These are phyloP conservation scores for Gigaspora rosea DNA, from an alignment of 192 early-diverging fungal species.

Conservation along the genomic window DNA sequence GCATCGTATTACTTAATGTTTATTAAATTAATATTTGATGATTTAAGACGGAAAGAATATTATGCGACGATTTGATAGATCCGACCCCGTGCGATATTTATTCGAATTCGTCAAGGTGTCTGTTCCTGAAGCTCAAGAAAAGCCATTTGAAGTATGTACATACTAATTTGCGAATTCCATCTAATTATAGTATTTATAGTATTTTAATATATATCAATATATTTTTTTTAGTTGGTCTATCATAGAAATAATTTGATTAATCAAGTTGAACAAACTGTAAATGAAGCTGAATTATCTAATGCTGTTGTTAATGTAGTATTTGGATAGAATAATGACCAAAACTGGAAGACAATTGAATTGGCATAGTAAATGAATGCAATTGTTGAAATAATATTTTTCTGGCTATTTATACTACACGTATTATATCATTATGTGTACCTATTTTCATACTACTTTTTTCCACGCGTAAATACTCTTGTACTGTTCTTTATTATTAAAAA, in stretches of 20 bases:
- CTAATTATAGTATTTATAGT: not conserved
- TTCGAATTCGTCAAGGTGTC: constrained; percentile 85
- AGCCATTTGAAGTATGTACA: constrained; percentile 71
- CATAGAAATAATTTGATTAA: constrained; percentile 15
- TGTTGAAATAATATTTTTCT: too few species aligned
- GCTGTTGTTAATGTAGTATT: constrained; percentile 14
- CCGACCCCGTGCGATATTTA: constrained; percentile 69
- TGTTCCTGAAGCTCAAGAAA: constrained; percentile 59
- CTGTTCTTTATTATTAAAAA: too few species aligned
- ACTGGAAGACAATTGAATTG: too few species aligned
- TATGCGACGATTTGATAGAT: constrained; percentile 75
- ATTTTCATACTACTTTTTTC: too few species aligned
- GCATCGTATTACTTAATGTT: not conserved
- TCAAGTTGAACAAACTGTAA: not conserved
- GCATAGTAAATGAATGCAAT: too few species aligned
- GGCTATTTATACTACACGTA: too few species aligned
- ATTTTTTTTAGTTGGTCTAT: not conserved
- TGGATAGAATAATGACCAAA: not conserved
- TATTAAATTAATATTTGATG: constrained; percentile 37
- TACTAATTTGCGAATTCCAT: too few species aligned
- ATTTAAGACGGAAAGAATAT: constrained; percentile 73
- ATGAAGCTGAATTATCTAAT: constrained; percentile 13
- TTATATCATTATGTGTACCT: too few species aligned
- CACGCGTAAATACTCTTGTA: too few species aligned
- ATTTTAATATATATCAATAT: not conserved